phyloP scores from a whole-genome alignment of 176 grass and related monocot species.

The Avena sativa region DNA sequence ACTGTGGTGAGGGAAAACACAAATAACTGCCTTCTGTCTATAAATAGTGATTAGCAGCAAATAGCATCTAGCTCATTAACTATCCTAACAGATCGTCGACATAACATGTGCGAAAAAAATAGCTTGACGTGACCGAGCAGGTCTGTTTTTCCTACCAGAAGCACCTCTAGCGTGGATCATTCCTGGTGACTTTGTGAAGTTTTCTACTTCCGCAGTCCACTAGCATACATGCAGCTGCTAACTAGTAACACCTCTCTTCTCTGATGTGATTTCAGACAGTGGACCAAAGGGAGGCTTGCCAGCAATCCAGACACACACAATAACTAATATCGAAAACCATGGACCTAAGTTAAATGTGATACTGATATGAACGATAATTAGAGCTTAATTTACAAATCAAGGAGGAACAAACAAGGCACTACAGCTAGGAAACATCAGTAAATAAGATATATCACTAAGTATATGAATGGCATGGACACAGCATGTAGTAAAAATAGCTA shows the following conservation, averaged over 20 bases:
- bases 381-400: constrained; percentile 24
- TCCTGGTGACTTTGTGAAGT: not conserved
- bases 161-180: constrained; percentile 2
- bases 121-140: not conserved
- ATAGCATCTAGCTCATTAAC: not conserved
- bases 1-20: not conserved
- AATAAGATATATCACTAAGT: constrained; percentile 28
- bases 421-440: constrained; percentile 10
- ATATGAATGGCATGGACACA: not conserved
- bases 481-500: not conserved
- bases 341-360: not conserved
- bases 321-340: not conserved
- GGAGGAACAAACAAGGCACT: not conserved
- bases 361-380: constrained; percentile 15
- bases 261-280: not conserved
- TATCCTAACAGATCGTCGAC: not conserved
- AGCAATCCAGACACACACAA: not conserved
- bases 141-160: not conserved
- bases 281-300: constrained; percentile 3
- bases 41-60: constrained; percentile 32
- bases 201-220: not conserved
- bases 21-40: not conserved
- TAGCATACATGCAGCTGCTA: not conserved
- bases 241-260: not conserved
- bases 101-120: not conserved